phyloP scores from a whole-genome alignment of 2,329 filamentous ascomycete species.

The Arthroderma sp. region DNA sequence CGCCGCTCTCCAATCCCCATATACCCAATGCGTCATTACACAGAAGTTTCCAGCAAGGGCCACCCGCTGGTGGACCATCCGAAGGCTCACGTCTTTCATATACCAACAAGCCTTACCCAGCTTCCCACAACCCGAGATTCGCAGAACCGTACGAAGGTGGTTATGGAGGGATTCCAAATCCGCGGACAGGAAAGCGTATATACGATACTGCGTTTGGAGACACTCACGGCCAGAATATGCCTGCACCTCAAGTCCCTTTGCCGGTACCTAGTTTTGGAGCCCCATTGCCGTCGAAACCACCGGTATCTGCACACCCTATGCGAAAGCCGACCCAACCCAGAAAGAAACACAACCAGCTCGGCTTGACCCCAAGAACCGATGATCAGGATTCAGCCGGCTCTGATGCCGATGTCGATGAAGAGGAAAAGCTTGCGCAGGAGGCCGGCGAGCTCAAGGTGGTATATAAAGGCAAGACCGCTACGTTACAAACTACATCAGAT shows the following conservation, averaged over 20 bases:
- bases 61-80: too few relatives aligned
- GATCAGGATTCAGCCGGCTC: constrained; percentile 35
- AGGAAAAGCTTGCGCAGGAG: constrained; percentile 25
- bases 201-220: constrained; percentile 16
- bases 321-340: constrained; percentile 31
- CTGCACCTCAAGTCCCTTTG: constrained; percentile 26
- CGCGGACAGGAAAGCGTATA: not conserved
- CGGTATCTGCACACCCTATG: constrained; percentile 21
- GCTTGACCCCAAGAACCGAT: constrained; percentile 33
- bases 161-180: too few relatives aligned
- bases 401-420: constrained; percentile 35
- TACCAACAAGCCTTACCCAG: too few relatives aligned
- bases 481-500: constrained; percentile 48
- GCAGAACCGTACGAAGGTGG: too few relatives aligned
- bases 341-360: constrained; percentile 33
- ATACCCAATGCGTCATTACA: too few relatives aligned
- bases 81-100: too few relatives aligned
- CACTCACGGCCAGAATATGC: not conserved
- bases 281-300: constrained; percentile 31
- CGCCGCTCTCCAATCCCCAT: constrained; percentile 13
- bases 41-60: too few relatives aligned
- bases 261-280: constrained; percentile 33
- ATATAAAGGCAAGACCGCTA: constrained; percentile 42
- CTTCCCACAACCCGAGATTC: too few relatives aligned
- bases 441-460: constrained; percentile 35